A percentile compares a stretch with the other conserved stretches of the same genome.
phyloP scores from a whole-genome alignment of 306 rosid genomes.

The Leucaena leucocephala region DNA sequence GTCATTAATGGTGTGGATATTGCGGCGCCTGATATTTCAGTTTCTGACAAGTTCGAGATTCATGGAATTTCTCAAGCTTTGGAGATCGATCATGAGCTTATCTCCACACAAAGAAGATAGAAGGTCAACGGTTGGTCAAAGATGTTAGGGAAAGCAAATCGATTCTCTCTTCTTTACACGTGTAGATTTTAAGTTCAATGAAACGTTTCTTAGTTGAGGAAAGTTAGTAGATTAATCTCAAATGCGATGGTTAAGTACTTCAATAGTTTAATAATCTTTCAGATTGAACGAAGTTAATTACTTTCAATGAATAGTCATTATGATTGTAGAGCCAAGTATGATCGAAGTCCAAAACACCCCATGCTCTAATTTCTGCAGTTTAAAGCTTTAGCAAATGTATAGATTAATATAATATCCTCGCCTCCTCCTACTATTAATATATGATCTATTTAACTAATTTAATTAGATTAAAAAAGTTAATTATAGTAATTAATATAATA shows the following conservation, averaged over 20 bases:
- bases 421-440: too few species aligned
- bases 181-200: neutral
- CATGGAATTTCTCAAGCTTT: conserved; percentile 80
- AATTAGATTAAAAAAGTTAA: too few species aligned
- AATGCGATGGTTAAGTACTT: neutral
- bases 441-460: too few species aligned
- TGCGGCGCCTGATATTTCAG: conserved; percentile 57
- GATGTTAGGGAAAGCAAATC: neutral
- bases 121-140: too few species aligned
- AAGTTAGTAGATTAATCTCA: neutral
- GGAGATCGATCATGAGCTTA: conserved; percentile 34
- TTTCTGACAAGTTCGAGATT: conserved; percentile 57
- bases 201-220: neutral
- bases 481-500: too few species aligned
- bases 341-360: too few species aligned
- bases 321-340: too few species aligned
- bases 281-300: neutral
- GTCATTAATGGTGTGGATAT: conserved; percentile 59
- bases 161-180: neutral
- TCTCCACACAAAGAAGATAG: conserved; percentile 26
- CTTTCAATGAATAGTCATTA: too few species aligned
- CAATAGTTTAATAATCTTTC: neutral
- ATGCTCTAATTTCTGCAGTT: too few species aligned
- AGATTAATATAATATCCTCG: too few species aligned
- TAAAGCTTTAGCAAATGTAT: too few species aligned